Conservation (phyloP, 495 filamentous ascomycete genomes). For the Podospora appendiculata region DNA sequence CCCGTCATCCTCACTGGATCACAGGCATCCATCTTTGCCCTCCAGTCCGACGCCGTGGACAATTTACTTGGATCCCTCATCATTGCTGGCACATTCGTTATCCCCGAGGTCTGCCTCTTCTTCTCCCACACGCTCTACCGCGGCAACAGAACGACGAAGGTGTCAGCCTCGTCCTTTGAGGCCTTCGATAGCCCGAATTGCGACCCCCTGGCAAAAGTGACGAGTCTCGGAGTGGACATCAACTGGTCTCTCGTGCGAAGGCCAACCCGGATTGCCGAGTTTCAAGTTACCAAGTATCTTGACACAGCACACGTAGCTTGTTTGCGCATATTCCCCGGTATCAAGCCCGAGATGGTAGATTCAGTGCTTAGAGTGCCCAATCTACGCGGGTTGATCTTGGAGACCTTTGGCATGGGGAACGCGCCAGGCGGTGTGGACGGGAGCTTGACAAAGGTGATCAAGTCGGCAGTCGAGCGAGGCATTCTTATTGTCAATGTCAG, state of each 20-base stretch:
- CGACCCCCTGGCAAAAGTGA: slow-evolving; percentile 70
- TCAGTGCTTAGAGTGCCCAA: slow-evolving; percentile 72
- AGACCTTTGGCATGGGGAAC: slow-evolving; percentile 95
- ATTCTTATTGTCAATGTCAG: slow-evolving; percentile 90
- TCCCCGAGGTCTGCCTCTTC: slow-evolving; percentile 93
- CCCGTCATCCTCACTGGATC: slow-evolving; percentile 87
- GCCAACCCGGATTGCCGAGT: slow-evolving; percentile 63
- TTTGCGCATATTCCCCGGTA: slow-evolving; percentile 90
- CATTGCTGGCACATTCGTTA: slow-evolving; percentile 92
- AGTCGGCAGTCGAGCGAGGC: slow-evolving; percentile 66
- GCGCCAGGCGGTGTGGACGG: slow-evolving; percentile 80
- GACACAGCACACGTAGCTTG: slow-evolving; percentile 88
- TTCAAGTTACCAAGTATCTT: slow-evolving; percentile 68
- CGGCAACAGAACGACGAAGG: slow-evolving; percentile 84
- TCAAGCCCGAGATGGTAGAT: slow-evolving; percentile 91
- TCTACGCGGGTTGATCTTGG: slow-evolving; percentile 76
- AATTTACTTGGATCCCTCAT: slow-evolving; percentile 89
- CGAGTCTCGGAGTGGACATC: slow-evolving; percentile 72
- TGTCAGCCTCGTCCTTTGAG: slow-evolving; percentile 76
- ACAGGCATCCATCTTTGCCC: slow-evolving; percentile 84
- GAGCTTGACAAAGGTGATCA: slow-evolving; percentile 72
- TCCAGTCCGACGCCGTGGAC: slow-evolving; percentile 94
- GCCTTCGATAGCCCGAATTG: slow-evolving; percentile 86
- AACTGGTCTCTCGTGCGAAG: slow-evolving; percentile 76
- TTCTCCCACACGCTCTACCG: slow-evolving; percentile 92